Percentiles rank a stretch among this genome's conserved stretches.
Evolutionary conservation across 2,329 filamentous ascomycete genomes (phyloP).

Genomic region (Calycina herbarum): DNA sequence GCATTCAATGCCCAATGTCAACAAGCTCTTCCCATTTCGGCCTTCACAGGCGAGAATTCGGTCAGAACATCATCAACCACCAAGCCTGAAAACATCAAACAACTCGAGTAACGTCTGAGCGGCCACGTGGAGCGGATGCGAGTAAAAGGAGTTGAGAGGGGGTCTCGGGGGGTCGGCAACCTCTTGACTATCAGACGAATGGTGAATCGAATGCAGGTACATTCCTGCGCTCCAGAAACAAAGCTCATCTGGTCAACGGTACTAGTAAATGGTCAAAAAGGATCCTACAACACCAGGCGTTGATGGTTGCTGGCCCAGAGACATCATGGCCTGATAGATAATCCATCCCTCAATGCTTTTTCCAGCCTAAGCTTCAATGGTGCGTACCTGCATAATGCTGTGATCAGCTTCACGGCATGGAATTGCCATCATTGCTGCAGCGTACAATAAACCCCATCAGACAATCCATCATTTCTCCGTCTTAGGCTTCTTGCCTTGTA

Average conservation of each 20-base stretch:
- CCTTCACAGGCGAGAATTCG: background rate
- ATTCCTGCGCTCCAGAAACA: background rate
- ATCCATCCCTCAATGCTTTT: background rate
- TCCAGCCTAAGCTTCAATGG: background rate
- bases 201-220: constrained; percentile 1
- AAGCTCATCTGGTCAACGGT: background rate
- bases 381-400: constrained; percentile 13
- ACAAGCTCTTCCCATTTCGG: background rate
- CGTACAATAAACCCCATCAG: background rate
- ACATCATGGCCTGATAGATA: background rate
- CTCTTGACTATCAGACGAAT: constrained; percentile 1
- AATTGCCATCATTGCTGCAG: background rate
- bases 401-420: constrained; percentile 5
- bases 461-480: background rate
- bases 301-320: background rate
- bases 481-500: background rate
- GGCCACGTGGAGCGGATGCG: constrained; percentile 1
- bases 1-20: background rate
- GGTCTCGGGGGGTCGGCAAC: background rate
- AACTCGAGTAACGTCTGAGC: background rate
- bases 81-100: background rate
- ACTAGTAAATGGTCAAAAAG: background rate
- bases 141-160: background rate
- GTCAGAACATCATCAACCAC: background rate
- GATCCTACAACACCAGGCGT: background rate